A percentile compares a stretch with the other conserved stretches of the same genome.
Conservation (phyloP, 106 monocot genomes). For the Iris macrosiphon region DNA sequence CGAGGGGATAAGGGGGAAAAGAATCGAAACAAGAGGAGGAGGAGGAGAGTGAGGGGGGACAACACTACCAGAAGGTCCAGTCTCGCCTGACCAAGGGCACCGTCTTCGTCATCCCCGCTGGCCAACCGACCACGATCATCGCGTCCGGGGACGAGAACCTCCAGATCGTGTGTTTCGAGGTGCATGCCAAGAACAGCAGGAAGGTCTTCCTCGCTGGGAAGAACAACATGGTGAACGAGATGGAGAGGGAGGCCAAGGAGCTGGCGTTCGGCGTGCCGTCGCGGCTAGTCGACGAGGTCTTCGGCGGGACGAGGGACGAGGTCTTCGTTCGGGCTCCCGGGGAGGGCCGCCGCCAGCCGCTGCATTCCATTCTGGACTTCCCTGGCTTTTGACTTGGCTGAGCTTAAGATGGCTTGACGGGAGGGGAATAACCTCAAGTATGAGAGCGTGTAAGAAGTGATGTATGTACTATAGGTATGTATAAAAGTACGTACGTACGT, state of each 20-base stretch:
- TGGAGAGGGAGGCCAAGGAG: constrained; percentile 61
- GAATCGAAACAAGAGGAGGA: too few species aligned
- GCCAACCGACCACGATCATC: constrained; percentile 43
- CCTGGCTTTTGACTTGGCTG: constrained; percentile 1
- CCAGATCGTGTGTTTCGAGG: constrained; percentile 34
- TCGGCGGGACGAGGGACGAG: constrained; percentile 20
- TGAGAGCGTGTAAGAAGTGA: too few species aligned
- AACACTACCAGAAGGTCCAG: constrained; percentile 7
- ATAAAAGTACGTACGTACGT: too few species aligned
- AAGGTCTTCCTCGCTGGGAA: constrained; percentile 43
- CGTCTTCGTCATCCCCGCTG: constrained; percentile 38
- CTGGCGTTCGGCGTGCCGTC: constrained; percentile 34
- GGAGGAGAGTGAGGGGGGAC: not conserved
- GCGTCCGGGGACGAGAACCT: constrained; percentile 9
- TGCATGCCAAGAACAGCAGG: constrained; percentile 35
- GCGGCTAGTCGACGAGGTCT: constrained; percentile 24
- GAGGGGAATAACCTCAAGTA: too few species aligned
- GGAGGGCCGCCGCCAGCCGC: not conserved
- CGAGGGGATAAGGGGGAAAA: not conserved
- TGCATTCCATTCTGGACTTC: not conserved
- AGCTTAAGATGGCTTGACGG: too few species aligned
- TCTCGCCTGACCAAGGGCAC: constrained; percentile 14
- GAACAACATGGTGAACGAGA: constrained; percentile 41
- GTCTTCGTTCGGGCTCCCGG: constrained; percentile 31
- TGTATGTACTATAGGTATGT: too few species aligned